Percentiles rank a stretch among this genome's conserved stretches.
Conservation (phyloP, 169 alveolate species). For the Plasmodium berghei region DNA sequence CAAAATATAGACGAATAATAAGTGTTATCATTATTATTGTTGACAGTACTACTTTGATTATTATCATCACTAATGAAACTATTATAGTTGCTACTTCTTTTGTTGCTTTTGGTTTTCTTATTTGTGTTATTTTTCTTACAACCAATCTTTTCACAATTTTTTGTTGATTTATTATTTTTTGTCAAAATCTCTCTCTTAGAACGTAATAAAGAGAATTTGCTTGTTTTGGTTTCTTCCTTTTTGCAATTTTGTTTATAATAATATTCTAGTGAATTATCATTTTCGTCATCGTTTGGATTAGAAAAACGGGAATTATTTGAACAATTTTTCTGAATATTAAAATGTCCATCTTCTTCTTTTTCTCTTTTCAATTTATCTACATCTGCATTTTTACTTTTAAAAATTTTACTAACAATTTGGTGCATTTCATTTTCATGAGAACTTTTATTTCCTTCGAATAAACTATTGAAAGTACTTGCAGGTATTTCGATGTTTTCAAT, state of each 20-base stretch:
- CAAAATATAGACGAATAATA: conserved; percentile 58
- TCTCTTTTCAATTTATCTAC: neutral
- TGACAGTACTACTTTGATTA: neutral
- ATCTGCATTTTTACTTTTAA: conserved; percentile 26
- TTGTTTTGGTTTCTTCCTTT: neutral
- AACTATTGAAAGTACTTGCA: conserved; percentile 23
- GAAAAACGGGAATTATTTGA: conserved; percentile 14
- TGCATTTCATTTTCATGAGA: conserved; percentile 45
- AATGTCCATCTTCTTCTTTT: neutral
- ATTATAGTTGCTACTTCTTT: neutral
- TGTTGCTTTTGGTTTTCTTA: neutral
- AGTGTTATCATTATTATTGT: conserved; percentile 6
- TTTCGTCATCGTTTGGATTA: conserved; percentile 1
- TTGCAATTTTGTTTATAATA: neutral
- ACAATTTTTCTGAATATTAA: conserved; percentile 1
- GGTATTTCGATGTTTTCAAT: conserved; percentile 65
- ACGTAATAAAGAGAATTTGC: neutral
- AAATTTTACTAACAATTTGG: conserved; percentile 54
- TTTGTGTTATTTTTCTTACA: neutral
- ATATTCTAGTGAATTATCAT: conserved; percentile 10
- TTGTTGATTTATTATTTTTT: neutral
- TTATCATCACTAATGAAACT: neutral
- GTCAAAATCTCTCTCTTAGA: neutral
- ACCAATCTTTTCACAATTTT: neutral
- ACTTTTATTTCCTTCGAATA: conserved; percentile 38